Conservation (phyloP, 225 moss, liverwort and hornwort genomes). For the Sphagnum tenellum region DNA sequence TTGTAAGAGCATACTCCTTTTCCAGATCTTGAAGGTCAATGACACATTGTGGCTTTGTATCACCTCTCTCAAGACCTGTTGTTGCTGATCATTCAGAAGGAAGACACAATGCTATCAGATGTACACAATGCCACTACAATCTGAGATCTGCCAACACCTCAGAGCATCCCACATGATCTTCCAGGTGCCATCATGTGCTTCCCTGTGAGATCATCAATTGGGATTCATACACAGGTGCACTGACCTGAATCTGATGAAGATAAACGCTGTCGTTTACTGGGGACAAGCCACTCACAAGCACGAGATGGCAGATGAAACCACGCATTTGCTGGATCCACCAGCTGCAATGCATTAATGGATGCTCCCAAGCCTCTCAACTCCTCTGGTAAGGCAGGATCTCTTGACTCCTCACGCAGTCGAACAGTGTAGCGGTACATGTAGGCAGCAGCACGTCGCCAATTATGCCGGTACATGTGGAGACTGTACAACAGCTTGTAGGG, state of each 20-base stretch:
- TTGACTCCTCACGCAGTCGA: conserved; percentile 60
- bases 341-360: conserved; percentile 80
- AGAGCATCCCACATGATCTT: too few relatives aligned
- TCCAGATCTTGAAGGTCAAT: conserved; percentile 76
- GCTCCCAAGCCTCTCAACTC: conserved; percentile 74
- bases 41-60: conserved; percentile 22
- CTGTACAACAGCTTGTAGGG: conserved; percentile 82
- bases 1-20: conserved; percentile 88
- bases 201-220: too few relatives aligned
- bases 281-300: conserved; percentile 55
- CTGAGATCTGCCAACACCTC: too few relatives aligned
- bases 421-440: conserved; percentile 93
- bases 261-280: conserved; percentile 65
- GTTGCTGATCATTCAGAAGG: conserved; percentile 15
- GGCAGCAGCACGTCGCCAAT: conserved; percentile 84
- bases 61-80: conserved; percentile 28
- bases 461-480: conserved; percentile 92
- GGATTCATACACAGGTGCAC: not conserved
- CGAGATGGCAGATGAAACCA: conserved; percentile 43
- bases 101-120: not conserved
- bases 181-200: too few relatives aligned
- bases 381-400: conserved; percentile 61
- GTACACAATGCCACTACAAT: too few relatives aligned
- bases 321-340: conserved; percentile 64
- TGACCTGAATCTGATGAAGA: conserved; percentile 34